Conservation (phyloP, 306 rosid species). For the Medicago ruthenica region DNA sequence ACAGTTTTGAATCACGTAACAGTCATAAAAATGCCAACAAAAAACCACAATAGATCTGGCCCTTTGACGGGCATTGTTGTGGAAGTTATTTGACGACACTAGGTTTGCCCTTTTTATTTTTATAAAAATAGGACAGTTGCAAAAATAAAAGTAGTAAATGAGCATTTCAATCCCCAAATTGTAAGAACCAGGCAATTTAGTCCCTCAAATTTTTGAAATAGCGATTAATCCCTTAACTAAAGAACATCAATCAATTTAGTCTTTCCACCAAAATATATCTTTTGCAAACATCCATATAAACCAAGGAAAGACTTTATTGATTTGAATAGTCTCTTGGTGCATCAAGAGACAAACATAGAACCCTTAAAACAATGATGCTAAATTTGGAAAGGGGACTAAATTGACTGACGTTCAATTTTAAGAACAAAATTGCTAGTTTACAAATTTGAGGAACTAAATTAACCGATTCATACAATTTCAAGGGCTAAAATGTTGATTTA, state of each 20-base stretch:
- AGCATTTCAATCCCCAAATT: neutral
- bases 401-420: neutral
- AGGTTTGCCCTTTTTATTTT: neutral
- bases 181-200: neutral
- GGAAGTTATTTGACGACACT: neutral
- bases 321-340: neutral
- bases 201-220: neutral
- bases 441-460: neutral
- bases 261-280: neutral
- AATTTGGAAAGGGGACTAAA: neutral
- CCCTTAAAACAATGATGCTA: neutral
- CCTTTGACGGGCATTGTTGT: neutral
- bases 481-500: neutral
- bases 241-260: neutral
- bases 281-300: neutral
- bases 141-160: neutral
- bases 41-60: neutral
- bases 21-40: constrained; percentile 3
- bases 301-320: neutral
- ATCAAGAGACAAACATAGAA: constrained; percentile 1
- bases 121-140: neutral
- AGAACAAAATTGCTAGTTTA: neutral
- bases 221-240: neutral
- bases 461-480: neutral
- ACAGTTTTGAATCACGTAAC: neutral